phyloP scores from a whole-genome alignment of 2,329 filamentous ascomycete genomes.

The Fusarium tupiense region DNA sequence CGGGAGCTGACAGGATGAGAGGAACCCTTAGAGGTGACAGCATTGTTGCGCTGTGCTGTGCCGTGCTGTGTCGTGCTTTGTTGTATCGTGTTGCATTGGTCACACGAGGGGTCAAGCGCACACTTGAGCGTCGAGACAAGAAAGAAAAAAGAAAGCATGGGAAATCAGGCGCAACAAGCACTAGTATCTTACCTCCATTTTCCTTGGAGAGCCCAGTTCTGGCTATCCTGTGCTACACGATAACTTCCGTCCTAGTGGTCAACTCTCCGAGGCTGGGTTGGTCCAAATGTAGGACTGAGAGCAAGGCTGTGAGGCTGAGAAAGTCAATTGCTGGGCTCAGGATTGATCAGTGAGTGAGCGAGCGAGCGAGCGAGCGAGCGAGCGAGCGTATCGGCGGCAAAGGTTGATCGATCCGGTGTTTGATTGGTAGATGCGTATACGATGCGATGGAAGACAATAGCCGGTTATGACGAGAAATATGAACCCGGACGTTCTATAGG shows the following conservation, averaged over 20 bases:
- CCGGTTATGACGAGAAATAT: neutral
- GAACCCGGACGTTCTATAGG: neutral
- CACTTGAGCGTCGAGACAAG: slow-evolving; percentile 8
- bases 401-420: neutral
- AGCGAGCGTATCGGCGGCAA: slow-evolving; percentile 1
- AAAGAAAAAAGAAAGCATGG: neutral
- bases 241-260: slow-evolving; percentile 7
- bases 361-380: neutral
- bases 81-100: slow-evolving; percentile 7
- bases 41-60: neutral
- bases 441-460: neutral
- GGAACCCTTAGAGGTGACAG: neutral
- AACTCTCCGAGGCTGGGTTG: slow-evolving; percentile 6
- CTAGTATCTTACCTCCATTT: slow-evolving; percentile 36
- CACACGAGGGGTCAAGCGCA: slow-evolving; percentile 25
- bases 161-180: neutral
- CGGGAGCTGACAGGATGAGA: slow-evolving; percentile 2
- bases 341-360: neutral
- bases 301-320: slow-evolving; percentile 29
- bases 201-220: neutral
- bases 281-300: neutral
- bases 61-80: neutral
- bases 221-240: neutral
- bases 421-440: neutral
- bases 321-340: slow-evolving; percentile 16